Base-by-base conservation (phyloP, 2,329 filamentous ascomycete genomes). In the Microsporum audouinii region DNA sequence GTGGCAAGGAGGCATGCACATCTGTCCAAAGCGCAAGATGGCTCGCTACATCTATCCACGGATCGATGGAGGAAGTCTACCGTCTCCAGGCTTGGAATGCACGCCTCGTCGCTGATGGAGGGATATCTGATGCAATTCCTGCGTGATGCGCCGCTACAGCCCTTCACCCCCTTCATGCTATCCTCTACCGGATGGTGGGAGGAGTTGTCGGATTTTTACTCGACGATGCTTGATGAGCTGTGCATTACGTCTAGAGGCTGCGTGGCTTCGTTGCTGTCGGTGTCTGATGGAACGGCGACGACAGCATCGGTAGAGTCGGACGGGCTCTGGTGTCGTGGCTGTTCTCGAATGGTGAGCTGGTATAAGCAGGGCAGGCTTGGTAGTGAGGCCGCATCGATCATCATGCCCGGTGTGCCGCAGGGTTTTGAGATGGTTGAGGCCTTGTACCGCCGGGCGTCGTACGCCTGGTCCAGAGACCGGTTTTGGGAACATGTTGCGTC, bases 261-360 rank as follows among this genome's bases (percentile, higher is more conserved):
- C 14, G 31, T 33, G 17, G 23, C 8, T 8, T 58, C 17, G 17
- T 23, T 1, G 17, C 17, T 23, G 17, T 23, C 17, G 17, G 17
- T 23, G 17, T 23, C 17, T 23, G 17, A 23, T 23, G 17, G 17
- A 23, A 23, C 17, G 17, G 1, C 17, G 17, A 23, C 17, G 17
- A 23, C 17, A 23, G 17, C 17, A 23, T 23, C 17, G 17, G 17
- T 23, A 23, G 17, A 23, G 17, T 17, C 31, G 1, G 17, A 23
- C 14, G 57, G 23, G 17, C 23, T 33, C 29, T 59, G 57, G 57
- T 59, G 57, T 49, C 31, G 14, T 5, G 57, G 57, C n/a, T 59
- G 57, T n/a, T 27, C 33, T n/a, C 8, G n/a, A 4, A 14, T 41
- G 23, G n/a, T 23, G 14, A 12, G 4, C 12, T 31, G 12, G 33